Conservation (phyloP, 371 early-diverging fungal genomes). For the Mucor lusitanicus region DNA sequence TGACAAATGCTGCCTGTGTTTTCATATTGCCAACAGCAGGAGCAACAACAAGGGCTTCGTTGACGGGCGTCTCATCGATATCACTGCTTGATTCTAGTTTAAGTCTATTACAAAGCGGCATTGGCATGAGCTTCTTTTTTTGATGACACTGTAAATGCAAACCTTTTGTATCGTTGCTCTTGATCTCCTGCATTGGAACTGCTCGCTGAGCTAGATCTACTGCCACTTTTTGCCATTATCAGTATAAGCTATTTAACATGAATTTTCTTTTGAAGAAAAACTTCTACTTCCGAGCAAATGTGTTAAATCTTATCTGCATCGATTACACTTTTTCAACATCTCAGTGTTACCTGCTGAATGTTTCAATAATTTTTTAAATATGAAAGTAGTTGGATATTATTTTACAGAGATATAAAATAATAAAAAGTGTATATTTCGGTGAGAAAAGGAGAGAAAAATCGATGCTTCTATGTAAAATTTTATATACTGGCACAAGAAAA, state of each 20-base stretch:
- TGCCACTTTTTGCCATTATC: conserved; percentile 13
- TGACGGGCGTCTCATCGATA: background rate
- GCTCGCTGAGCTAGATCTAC: conserved; percentile 22
- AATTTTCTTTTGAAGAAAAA: background rate
- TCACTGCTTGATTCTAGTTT: conserved; percentile 15
- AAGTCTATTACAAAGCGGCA: conserved; percentile 6
- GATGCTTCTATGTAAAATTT: background rate
- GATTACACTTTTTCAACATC: background rate
- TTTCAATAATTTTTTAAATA: background rate
- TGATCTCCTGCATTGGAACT: conserved; percentile 9
- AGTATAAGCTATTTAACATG: background rate
- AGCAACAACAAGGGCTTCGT: background rate
- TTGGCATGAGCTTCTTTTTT: too few species aligned
- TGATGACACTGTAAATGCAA: background rate
- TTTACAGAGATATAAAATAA: background rate
- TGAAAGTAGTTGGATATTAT: background rate
- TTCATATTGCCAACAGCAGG: conserved; percentile 20
- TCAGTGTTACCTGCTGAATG: background rate
- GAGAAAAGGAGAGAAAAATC: background rate
- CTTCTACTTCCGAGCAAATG: background rate
- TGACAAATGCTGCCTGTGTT: conserved; percentile 70
- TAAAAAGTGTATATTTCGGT: background rate
- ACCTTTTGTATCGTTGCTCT: conserved; percentile 21
- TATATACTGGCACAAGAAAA: background rate
- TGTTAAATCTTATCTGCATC: too few species aligned